A percentile compares a stretch with the other conserved stretches of the same genome.
Conservation (phyloP, 2,329 filamentous ascomycete genomes). For the Monilinia fructicola region DNA sequence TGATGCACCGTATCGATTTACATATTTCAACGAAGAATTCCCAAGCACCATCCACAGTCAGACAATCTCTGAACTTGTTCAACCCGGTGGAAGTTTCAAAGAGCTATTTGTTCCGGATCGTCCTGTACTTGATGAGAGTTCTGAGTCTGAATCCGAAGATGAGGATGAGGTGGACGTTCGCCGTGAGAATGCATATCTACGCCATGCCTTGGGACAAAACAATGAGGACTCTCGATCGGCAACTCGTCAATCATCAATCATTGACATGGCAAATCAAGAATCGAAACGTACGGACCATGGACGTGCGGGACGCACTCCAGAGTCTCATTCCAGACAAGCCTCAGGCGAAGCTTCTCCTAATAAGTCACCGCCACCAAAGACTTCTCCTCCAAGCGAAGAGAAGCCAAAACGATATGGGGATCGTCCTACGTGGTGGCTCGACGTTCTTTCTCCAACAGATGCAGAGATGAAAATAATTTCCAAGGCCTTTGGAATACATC, state of each 20-base stretch:
- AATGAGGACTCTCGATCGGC: constrained; percentile 48
- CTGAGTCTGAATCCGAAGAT: constrained; percentile 60
- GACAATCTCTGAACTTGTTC: constrained; percentile 88
- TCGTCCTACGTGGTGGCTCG: constrained; percentile 94
- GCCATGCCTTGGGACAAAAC: constrained; percentile 32
- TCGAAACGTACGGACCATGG: constrained; percentile 26
- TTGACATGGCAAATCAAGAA: constrained; percentile 31
- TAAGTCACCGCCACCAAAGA: constrained; percentile 27
- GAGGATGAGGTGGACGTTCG: constrained; percentile 26
- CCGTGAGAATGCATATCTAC: constrained; percentile 38
- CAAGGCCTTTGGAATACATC: constrained; percentile 93
- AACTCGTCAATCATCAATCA: constrained; percentile 44
- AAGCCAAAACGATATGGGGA: constrained; percentile 67
- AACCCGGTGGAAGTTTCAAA: constrained; percentile 78
- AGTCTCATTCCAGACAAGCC: constrained; percentile 26
- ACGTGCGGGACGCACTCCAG: constrained; percentile 8
- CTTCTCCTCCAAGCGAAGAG: constrained; percentile 26
- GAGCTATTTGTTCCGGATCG: constrained; percentile 92
- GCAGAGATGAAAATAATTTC: constrained; percentile 92
- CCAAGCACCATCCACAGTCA: constrained; percentile 95
- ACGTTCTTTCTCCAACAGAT: constrained; percentile 87
- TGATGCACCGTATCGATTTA: constrained; percentile 90
- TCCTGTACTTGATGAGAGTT: constrained; percentile 69
- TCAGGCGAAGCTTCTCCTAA: constrained; percentile 35
- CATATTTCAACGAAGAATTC: constrained; percentile 98